Percentiles rank a stretch among this genome's conserved stretches.
Evolutionary conservation across 1,284 basidiomycete genomes (phyloP).

Genomic region (Ceratobasidium sp.): DNA sequence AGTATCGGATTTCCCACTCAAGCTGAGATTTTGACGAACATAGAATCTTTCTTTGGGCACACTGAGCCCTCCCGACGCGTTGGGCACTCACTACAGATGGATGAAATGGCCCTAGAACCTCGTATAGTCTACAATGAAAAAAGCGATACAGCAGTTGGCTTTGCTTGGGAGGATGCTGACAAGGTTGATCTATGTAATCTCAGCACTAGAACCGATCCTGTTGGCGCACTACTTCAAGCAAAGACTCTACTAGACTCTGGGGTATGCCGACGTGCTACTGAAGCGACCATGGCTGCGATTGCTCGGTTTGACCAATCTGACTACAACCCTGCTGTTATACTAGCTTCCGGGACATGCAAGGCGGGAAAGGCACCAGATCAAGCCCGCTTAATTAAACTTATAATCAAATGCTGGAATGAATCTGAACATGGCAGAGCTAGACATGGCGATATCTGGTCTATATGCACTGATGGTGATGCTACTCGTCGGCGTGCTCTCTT

Average conservation of each 20-base stretch:
- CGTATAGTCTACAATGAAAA: neutral
- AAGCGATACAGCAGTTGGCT: neutral
- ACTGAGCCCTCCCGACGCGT: too few relatives aligned
- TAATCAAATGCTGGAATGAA: neutral
- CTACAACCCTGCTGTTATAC: slow-evolving; percentile 8
- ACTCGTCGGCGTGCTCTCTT: neutral
- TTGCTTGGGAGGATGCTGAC: slow-evolving; percentile 24
- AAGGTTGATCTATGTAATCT: neutral
- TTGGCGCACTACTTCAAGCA: neutral
- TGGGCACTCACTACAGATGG: slow-evolving; percentile 16
- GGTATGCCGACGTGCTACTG: slow-evolving; percentile 1
- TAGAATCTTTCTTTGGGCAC: slow-evolving; percentile 10
- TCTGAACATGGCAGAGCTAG: neutral
- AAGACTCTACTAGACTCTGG: slow-evolving; percentile 13
- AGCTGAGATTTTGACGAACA: slow-evolving; percentile 3
- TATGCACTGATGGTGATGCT: slow-evolving; percentile 30
- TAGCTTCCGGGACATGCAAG: slow-evolving; percentile 31
- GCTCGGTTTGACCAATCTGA: slow-evolving; percentile 21
- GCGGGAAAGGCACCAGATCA: neutral
- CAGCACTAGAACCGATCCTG: neutral
- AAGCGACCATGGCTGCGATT: slow-evolving; percentile 23
- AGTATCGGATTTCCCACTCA: slow-evolving; percentile 3
- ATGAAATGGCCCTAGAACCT: slow-evolving; percentile 15
- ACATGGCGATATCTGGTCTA: slow-evolving; percentile 23
- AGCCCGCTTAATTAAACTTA: neutral